Conservation (phyloP, 768 basidiomycete species). For the Paxillus rubicundulus region DNA sequence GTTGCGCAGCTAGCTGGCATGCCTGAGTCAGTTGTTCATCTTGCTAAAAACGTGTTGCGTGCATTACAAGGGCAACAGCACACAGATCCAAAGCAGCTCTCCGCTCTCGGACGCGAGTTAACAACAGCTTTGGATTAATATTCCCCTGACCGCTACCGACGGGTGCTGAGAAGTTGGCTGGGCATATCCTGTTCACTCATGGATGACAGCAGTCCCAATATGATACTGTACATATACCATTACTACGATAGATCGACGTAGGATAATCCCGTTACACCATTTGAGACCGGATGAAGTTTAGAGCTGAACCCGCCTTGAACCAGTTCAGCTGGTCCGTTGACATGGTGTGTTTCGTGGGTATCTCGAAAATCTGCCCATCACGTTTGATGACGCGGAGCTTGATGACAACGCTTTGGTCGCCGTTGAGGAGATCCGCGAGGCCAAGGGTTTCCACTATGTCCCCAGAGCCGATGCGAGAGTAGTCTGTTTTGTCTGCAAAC, state of each 20-base stretch:
- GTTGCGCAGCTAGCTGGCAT: conserved; percentile 87
- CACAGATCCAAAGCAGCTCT: conserved; percentile 28
- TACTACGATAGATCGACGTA: not conserved
- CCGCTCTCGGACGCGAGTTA: conserved; percentile 30
- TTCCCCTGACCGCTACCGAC: not conserved
- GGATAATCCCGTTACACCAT: conserved; percentile 25
- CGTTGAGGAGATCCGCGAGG: conserved; percentile 60
- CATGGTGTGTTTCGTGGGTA: conserved; percentile 85
- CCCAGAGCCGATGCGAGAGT: conserved; percentile 76
- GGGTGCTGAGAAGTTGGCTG: not conserved
- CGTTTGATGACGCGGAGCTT: conserved; percentile 64
- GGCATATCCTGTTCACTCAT: not conserved
- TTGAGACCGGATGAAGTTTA: conserved; percentile 81
- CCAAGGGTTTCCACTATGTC: conserved; percentile 84
- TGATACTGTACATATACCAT: not conserved
- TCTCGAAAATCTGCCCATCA: conserved; percentile 59
- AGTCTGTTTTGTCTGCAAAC: conserved; percentile 85
- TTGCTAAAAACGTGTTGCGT: conserved; percentile 56
- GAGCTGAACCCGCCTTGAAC: conserved; percentile 83
- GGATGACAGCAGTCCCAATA: not conserved
- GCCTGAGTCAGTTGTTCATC: conserved; percentile 56
- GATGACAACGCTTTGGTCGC: conserved; percentile 42
- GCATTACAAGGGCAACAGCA: conserved; percentile 34
- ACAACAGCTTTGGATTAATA: conserved; percentile 4
- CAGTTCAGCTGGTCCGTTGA: conserved; percentile 87